These are phyloP conservation scores for Microstegium vimineum DNA, from an alignment of 176 grass and related monocot species.

Conservation along the genomic window DNA sequence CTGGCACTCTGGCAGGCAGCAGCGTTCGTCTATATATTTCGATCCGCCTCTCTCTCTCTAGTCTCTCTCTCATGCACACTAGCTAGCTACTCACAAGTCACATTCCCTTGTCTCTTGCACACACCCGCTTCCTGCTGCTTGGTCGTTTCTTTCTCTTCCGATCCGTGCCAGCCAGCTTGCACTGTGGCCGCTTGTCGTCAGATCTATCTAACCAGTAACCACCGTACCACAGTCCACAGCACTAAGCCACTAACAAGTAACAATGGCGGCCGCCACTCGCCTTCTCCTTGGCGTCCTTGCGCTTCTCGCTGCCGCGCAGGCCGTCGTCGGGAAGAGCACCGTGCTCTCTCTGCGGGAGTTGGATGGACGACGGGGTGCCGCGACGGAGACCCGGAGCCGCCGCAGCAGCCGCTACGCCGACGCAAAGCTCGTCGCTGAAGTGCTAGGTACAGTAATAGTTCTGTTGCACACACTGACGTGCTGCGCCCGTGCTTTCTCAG, in stretches of 20 bases:
- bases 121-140: not conserved
- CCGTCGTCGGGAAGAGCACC: not conserved
- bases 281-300: conserved; percentile 16
- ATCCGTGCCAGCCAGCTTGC: not conserved
- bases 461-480: not conserved
- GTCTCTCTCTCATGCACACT: not conserved
- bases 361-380: conserved; percentile 23
- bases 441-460: conserved; percentile 19
- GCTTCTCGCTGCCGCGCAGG: not conserved
- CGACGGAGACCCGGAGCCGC: not conserved
- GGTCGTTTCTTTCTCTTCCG: not conserved
- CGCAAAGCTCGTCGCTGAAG: conserved; percentile 1
- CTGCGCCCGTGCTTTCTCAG: not conserved
- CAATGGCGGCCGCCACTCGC: conserved; percentile 22
- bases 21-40: not conserved
- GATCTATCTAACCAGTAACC: not conserved
- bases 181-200: not conserved
- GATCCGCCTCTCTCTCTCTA: not conserved
- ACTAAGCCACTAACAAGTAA: not conserved
- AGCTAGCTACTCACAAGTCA: no score
- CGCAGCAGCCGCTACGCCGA: not conserved
- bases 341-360: conserved; percentile 43
- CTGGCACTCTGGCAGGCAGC: not conserved
- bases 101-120: conserved; percentile 39
- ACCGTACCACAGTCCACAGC: not conserved